Evolutionary conservation across 768 basidiomycete genomes (phyloP), one percentile per base, ranked within the genome.

Genomic region (Leccinum barrowsii): DNA sequence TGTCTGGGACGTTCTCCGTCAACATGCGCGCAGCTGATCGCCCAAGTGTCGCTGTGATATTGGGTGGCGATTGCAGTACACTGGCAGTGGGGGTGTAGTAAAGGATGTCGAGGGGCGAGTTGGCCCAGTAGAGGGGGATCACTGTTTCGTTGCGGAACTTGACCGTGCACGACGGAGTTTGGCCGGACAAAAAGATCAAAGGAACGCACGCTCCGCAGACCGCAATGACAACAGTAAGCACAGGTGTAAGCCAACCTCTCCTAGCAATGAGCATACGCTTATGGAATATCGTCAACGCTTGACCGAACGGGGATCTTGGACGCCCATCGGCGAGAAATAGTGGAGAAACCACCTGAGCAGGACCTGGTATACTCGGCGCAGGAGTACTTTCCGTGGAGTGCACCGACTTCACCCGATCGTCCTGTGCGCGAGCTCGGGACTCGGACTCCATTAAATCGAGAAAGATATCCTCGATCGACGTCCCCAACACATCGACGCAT

Each of bases 381-480:
- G 55, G 52, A 5, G 53, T 13, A 8, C 15, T 44, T 15, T 54
- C 58, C 24, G 53, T 32, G 22, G 60, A 67, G 19, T 56, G 50
- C 34, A 64, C 59, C 17, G 62, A 67, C 46, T 66, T 63, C 13
- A 67, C 60, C 3, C 59, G 61, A 13, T 76, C 72, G 26, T 80
- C 73, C 15, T 34, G 48, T 2, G 50, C 64, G 22, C 44, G 56
- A 1, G 13, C 26, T 35, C n/a, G 57, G 28, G 17, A 48, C 54
- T 70, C 66, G 4, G 78, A 74, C 50, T 71, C 71, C 87, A 91
- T 90, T 17, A 93, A 72, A 42, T 81, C 78, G 19, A 93, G 77
- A 75, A 93, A 92, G 48, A 93, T 87, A 57, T 91, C 88, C 69
- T 93, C 90, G 42, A 93, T 86, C 7, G 88, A 83, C 1, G 89